Percentiles rank a stretch among this genome's conserved stretches.
Conservation (phyloP, 2,329 filamentous ascomycete genomes). For the Arthrobotrys musiformis region DNA sequence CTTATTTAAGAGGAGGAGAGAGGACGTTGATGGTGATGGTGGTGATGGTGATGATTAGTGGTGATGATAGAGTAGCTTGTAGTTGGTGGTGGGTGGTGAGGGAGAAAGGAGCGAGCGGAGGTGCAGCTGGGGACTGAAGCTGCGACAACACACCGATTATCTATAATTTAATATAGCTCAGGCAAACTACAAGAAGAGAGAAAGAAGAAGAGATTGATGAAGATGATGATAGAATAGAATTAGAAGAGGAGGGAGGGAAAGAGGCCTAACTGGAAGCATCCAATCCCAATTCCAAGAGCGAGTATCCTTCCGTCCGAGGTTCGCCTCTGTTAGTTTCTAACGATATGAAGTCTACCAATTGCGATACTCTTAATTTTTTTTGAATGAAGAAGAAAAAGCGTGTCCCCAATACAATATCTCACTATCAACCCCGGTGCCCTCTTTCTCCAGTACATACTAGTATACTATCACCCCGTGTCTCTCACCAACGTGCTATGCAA, state of each 20-base stretch:
- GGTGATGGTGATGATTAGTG: conserved; percentile 26
- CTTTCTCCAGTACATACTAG: too few species aligned
- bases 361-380: background rate
- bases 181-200: conserved; percentile 44
- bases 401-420: background rate
- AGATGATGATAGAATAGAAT: conserved; percentile 56
- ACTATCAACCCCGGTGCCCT: too few species aligned
- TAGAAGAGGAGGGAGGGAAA: background rate
- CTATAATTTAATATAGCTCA: conserved; percentile 54
- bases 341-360: background rate
- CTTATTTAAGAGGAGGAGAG: background rate
- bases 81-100: background rate
- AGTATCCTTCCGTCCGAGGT: conserved; percentile 6
- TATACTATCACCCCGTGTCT: too few species aligned
- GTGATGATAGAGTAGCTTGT: conserved; percentile 44
- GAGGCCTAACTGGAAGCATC: background rate
- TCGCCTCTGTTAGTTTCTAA: background rate
- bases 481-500: too few species aligned
- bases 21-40: conserved; percentile 40
- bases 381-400: background rate
- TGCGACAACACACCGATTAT: conserved; percentile 56
- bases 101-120: conserved; percentile 58
- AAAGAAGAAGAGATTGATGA: conserved; percentile 51
- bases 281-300: too few species aligned
- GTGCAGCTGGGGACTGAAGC: conserved; percentile 57